Percentiles rank a stretch among this genome's conserved stretches.
These are phyloP conservation scores for Colletotrichum sp. DNA, from an alignment of 2,329 filamentous ascomycete genomes.

Conservation along the genomic window DNA sequence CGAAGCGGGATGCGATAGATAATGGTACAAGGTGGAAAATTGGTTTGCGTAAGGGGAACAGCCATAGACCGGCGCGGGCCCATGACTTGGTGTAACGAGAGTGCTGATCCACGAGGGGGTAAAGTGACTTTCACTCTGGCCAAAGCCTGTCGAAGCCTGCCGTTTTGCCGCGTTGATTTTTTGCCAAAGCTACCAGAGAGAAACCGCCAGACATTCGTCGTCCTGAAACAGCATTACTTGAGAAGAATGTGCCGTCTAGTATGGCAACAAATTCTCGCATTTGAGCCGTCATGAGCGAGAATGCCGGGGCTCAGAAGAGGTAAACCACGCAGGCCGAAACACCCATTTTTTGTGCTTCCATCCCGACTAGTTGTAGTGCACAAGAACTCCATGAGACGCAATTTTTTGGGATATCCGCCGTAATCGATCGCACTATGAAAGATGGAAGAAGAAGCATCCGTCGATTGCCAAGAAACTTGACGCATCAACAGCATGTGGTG, in stretches of 20 bases:
- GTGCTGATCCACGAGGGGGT: slow-evolving; percentile 21
- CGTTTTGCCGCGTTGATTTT: slow-evolving; percentile 24
- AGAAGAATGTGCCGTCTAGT: not conserved
- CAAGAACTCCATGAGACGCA: slow-evolving; percentile 24
- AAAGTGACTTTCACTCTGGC: slow-evolving; percentile 20
- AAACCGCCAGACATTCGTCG: slow-evolving; percentile 19
- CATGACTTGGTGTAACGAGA: slow-evolving; percentile 20
- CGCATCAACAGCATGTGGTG: not conserved
- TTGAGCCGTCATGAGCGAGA: not conserved
- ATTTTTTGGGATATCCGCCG: slow-evolving; percentile 22
- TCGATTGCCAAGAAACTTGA: not conserved
- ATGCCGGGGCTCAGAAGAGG: not conserved
- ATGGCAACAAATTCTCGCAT: not conserved
- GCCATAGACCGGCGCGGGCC: slow-evolving; percentile 10
- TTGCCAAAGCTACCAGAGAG: slow-evolving; percentile 24
- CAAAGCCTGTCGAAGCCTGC: slow-evolving; percentile 23
- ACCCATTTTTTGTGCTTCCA: slow-evolving; percentile 20
- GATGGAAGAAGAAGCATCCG: not conserved
- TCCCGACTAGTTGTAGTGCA: slow-evolving; percentile 22
- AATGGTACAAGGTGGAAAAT: slow-evolving; percentile 25
- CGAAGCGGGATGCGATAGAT: slow-evolving; percentile 22
- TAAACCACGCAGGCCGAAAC: slow-evolving; percentile 15
- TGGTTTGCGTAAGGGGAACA: slow-evolving; percentile 16
- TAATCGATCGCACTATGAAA: slow-evolving; percentile 19
- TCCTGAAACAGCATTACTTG: not conserved